A percentile compares a stretch with the other conserved stretches of the same genome.
phyloP scores from a whole-genome alignment of 805 yeast species.

The Suhomyces sp. region DNA sequence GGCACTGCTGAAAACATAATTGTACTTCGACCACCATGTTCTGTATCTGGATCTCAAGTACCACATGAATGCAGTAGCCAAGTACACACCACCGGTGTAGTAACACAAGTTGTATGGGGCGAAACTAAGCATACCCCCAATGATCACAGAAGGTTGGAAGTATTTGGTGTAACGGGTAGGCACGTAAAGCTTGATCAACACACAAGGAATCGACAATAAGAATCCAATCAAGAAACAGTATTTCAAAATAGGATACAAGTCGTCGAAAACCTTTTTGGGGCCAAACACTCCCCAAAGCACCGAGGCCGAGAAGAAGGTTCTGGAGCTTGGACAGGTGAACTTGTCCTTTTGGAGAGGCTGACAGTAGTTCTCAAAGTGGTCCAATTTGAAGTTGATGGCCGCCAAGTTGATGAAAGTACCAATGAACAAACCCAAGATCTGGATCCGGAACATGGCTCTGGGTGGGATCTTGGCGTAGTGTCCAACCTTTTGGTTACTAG shows the following conservation, averaged over 20 bases:
- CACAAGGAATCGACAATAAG: slow-evolving; percentile 20
- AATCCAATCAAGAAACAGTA: slow-evolving; percentile 32
- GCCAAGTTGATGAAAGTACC: slow-evolving; percentile 24
- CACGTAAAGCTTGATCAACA: slow-evolving; percentile 10
- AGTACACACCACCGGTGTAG: slow-evolving; percentile 24
- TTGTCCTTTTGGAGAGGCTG: slow-evolving; percentile 36
- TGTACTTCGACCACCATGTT: slow-evolving; percentile 34
- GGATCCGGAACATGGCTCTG: slow-evolving; percentile 19
- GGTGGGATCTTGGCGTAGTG: slow-evolving; percentile 22
- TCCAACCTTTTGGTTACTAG: slow-evolving; percentile 36
- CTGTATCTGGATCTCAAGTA: slow-evolving; percentile 21
- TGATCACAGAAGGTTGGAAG: slow-evolving; percentile 31
- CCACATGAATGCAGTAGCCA: slow-evolving; percentile 22
- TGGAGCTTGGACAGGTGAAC: slow-evolving; percentile 37
- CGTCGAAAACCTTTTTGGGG: slow-evolving; percentile 27
- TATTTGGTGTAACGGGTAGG: slow-evolving; percentile 17
- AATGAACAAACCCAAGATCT: slow-evolving; percentile 23
- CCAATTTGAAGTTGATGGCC: slow-evolving; percentile 29
- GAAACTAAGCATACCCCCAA: slow-evolving; percentile 26
- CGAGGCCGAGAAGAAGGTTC: slow-evolving; percentile 48
- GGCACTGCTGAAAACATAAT: slow-evolving; percentile 26
- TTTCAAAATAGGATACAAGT: slow-evolving; percentile 28
- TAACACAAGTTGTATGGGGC: slow-evolving; percentile 31
- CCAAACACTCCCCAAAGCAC: slow-evolving; percentile 67
- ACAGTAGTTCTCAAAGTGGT: slow-evolving; percentile 37